Evolutionary conservation across 441 rosid genomes (phyloP), one percentile per base, ranked within the genome.

Genomic region (Euphorbia schlechtendalii): DNA sequence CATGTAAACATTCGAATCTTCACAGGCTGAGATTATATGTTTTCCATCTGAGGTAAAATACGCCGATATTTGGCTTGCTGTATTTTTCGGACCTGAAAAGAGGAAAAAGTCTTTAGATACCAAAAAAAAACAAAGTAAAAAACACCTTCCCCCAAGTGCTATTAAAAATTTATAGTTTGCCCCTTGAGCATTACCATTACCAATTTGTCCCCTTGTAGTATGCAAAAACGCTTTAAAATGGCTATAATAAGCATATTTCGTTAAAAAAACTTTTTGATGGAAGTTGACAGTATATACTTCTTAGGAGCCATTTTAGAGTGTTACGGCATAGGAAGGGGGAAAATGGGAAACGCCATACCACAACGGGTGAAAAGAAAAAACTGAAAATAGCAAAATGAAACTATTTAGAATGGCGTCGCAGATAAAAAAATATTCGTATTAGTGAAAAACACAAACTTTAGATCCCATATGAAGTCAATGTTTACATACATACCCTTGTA

Each of bases 21-120:
- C 95, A 21, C 87, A 85, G n/a, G 96, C 82, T 14, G 97, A 89
- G 63, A 95, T 36, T n/a, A 95, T 86, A 67, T 85, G 96, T 76
- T 84, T 92, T 64, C 98, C 97, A 69, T 86, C 95, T 11, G 81
- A 69, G 18, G 93, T 88, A 68, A 95, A 82, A 55, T 81, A 81
- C 28, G 96, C 94, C 30, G 84, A 81, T 60, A 76, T 76, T 56
- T 84, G 96, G 72, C 81, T 86, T 67, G 92, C 87, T 0, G 84
- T 65, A 67, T 73, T 79, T 59, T 76, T 79, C 61, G 72, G 61
- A 24, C 94, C 97, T 89, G 72, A 0, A 53, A 53, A 54, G 0
- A 43, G 65, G 36, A 64, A 15, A 58, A 18, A 75, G 20, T 66
- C 1, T 24, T 57, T 30, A 68, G 48, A 57, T 52, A 9, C 5